Conservation (phyloP, 306 rosid genomes). For the Cucurbita ficifolia region DNA sequence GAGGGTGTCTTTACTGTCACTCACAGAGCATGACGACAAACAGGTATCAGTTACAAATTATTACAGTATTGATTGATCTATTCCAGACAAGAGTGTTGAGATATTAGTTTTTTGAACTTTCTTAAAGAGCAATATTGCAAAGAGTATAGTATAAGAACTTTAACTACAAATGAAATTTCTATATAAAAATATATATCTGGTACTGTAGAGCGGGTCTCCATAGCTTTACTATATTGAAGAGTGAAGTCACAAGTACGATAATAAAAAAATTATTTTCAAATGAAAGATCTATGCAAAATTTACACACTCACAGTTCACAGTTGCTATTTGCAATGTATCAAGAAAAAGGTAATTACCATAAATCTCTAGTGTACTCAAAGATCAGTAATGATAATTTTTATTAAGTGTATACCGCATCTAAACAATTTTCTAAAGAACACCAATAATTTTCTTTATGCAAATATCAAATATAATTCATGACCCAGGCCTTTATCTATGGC, state of each 20-base stretch:
- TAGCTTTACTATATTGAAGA: not conserved
- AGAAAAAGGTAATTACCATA: not conserved
- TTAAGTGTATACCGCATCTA: not conserved
- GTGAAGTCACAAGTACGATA: not conserved
- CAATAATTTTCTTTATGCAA: not conserved
- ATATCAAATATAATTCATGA: not conserved
- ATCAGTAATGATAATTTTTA: not conserved
- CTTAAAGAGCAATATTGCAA: not conserved
- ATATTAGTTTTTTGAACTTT: not conserved
- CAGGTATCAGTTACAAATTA: slow-evolving; percentile 36
- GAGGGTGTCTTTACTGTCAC: slow-evolving; percentile 69
- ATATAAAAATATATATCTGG: no score
- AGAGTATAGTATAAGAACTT: not conserved
- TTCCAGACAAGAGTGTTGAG: not conserved
- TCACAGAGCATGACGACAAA: slow-evolving; percentile 93
- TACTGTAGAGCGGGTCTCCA: not conserved
- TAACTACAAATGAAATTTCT: not conserved
- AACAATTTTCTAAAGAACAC: not conserved
- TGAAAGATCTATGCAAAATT: not conserved
- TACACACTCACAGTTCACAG: not conserved
- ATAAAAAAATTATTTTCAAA: not conserved
- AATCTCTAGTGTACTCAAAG: not conserved
- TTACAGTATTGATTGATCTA: not conserved
- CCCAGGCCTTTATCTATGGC: not conserved
- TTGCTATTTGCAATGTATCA: not conserved